These are phyloP conservation scores for Ophiostoma populinum DNA, from an alignment of 2,329 filamentous ascomycete species.

Conservation along the genomic window DNA sequence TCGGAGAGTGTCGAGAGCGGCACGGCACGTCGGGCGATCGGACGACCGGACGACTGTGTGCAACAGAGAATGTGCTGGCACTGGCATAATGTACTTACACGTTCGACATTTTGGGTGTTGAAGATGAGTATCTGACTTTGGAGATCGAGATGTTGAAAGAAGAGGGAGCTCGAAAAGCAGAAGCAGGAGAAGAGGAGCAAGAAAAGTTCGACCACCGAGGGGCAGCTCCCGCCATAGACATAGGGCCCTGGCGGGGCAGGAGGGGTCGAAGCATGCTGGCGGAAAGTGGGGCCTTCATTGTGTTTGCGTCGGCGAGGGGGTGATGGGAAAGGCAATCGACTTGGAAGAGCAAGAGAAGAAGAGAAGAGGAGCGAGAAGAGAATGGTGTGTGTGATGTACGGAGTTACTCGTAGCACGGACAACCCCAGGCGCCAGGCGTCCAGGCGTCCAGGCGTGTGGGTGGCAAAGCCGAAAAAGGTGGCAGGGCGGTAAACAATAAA, in stretches of 20 bases:
- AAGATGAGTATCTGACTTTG: slow-evolving; percentile 19
- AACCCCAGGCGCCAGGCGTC: too few species aligned
- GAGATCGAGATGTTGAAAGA: slow-evolving; percentile 16
- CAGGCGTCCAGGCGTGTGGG: too few species aligned
- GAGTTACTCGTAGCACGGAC: too few species aligned
- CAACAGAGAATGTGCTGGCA: too few species aligned
- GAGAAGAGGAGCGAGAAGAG: neutral
- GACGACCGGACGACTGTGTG: too few species aligned
- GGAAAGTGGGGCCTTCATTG: slow-evolving; percentile 13
- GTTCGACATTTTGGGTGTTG: slow-evolving; percentile 46
- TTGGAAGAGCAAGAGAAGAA: neutral
- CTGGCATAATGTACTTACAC: slow-evolving; percentile 34
- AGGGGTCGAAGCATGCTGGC: slow-evolving; percentile 21
- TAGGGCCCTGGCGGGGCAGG: slow-evolving; percentile 20
- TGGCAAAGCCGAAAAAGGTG: too few species aligned
- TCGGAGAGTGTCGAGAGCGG: too few species aligned
- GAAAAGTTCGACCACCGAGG: slow-evolving; percentile 18
- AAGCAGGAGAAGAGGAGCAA: slow-evolving; percentile 15
- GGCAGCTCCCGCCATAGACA: slow-evolving; percentile 17
- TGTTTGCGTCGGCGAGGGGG: too few species aligned
- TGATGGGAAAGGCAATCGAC: too few species aligned
- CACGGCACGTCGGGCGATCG: too few species aligned
- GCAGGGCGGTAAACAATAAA: too few species aligned
- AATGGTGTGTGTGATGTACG: slow-evolving; percentile 3
- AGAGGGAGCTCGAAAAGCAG: slow-evolving; percentile 16